Percentiles rank a stretch among this genome's conserved stretches.
Conservation (phyloP, 176 grass and related monocot genomes). For the Echinochloa phyllopogon region DNA sequence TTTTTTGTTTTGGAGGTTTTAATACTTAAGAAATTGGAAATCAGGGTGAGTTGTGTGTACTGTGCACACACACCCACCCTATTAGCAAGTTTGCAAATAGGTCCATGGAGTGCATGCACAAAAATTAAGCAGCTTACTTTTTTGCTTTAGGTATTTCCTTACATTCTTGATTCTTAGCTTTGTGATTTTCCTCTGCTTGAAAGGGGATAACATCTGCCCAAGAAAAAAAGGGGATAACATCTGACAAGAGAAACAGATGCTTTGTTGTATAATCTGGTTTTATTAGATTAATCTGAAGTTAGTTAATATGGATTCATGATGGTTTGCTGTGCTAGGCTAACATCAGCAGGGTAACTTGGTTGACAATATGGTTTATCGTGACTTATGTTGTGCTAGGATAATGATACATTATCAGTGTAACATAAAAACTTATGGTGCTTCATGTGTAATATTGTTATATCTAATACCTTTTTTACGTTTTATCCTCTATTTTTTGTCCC, state of each 20-base stretch:
- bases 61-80: not conserved
- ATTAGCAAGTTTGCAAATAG: not conserved
- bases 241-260: not conserved
- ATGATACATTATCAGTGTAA: not conserved
- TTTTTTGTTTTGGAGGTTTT: not conserved
- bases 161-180: not conserved
- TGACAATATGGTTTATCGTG: not conserved
- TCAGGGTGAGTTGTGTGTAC: not conserved
- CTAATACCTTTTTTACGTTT: not conserved
- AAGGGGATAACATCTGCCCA: not conserved
- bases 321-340: not conserved
- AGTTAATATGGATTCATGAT: not conserved
- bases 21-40: not conserved
- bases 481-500: not conserved
- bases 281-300: not conserved
- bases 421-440: not conserved
- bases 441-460: not conserved
- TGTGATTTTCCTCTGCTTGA: not conserved
- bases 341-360: not conserved
- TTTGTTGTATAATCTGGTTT: not conserved
- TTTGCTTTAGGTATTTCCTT: not conserved
- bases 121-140: not conserved
- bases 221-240: too few species aligned
- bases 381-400: slow-evolving; percentile 1
- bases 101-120: not conserved